Base-by-base conservation (phyloP, 768 basidiomycete species). In the Lactarius quietus region DNA sequence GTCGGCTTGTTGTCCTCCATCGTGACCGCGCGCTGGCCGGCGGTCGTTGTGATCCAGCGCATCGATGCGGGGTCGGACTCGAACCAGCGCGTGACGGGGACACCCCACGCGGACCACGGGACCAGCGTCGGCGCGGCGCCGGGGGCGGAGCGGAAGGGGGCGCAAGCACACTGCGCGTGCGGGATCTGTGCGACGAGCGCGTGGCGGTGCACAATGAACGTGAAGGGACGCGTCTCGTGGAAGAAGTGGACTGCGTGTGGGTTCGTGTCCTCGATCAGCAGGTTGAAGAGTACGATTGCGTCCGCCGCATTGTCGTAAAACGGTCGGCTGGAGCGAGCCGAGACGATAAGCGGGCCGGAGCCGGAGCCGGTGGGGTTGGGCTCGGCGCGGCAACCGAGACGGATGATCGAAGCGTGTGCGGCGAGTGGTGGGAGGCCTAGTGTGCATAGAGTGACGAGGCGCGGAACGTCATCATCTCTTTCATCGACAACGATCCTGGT, bases 11-110 rank as follows among this genome's bases (percentile, higher is more conserved):
- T 41, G 7, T 65, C 62, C 15, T 64, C 62, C 55, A 64, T 59
- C 9, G 54, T 56, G 60, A 74, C 70, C 43, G 67, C 69, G 29
- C 74, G 72, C 61, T 75, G 74, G 12, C 74, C 74, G 28, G 72
- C 72, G 4, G 73, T 74, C 33, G 73, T 73, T 54, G 74, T 75
- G 61, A 75, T 74, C 74, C 74, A 75, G 12, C 71, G 71, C 48
- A 68, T 69, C 15, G 69, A 65, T 2, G 66, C 57, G 14, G 62
- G 64, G 35, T 73, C 71, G 54, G 63, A 64, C 20, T 69, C 64
- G 54, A 74, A 74, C 70, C 72, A 73, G 29, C 74, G 72, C 31
- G 70, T 70, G 5, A 45, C 56, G 0, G 61, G 26, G 31, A 69
- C 63, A 15, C 74, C 74, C 74, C 74, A 75, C 1, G 58, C 54